Evolutionary conservation across 805 yeast species (phyloP), one percentile per base, ranked within the genome.

Genomic region (Hanseniaspora thailandica): DNA sequence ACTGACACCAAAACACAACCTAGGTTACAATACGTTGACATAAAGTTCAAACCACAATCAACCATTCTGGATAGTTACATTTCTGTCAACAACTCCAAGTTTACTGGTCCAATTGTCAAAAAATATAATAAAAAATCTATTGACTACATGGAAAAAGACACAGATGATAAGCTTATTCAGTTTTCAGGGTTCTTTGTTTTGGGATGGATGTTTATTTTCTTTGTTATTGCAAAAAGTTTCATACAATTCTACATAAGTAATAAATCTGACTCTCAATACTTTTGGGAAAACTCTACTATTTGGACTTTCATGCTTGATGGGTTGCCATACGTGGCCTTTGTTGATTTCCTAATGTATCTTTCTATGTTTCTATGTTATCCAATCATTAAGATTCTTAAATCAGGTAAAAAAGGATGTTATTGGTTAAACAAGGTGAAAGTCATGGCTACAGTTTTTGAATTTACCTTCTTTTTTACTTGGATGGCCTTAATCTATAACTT

Each of bases 181-280:
- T 88, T 86, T 64, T 80, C 77, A 59, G 97, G 97, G 2, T 75
- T 93, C 56, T 90, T 80, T 65, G 82, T 86, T 5, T 74, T 88
- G 47, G 78, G 80, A 57, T 86, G 96, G 96, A 68, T 85, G 52
- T 76, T 77, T 5, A 75, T 81, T 5, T 80, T 76, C 25, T 71
- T 82, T 54, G 64, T 75, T 36, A 74, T 79, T 55, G 60, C 80
- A 30, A 78, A 79, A 55, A 74, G 75, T 20, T 60, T 80, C 8
- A 69, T 81, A 17, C 75, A 78, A 55, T 77, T 82, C 58, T 76
- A 76, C 60, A 57, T 75, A 12, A 63, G 65, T 28, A 63, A 74
- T 46, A 55, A 63, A 25, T 78, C 81, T 9, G 63, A 73, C 5
- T 57, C 56, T 26, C 55, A 65, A 13, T 41, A 35, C 35, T 50